phyloP scores from a whole-genome alignment of 805 yeast genomes.

The Pichia gijzeniarum region DNA sequence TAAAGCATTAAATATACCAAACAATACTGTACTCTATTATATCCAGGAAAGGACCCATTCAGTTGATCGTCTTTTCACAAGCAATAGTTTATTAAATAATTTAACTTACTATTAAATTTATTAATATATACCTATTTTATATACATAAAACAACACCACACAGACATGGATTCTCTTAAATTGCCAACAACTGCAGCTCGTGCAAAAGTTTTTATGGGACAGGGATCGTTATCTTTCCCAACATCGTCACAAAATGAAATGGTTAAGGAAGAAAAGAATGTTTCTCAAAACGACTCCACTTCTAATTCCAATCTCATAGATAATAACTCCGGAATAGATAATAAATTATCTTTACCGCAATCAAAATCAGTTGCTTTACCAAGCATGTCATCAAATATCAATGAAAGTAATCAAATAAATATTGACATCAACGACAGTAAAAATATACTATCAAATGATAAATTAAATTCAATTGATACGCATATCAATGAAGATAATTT shows the following conservation, averaged over 20 bases:
- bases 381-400: not conserved
- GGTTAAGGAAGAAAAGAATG: slow-evolving; percentile 18
- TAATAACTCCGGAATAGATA: not conserved
- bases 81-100: too few species aligned
- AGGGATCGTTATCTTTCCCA: slow-evolving; percentile 58
- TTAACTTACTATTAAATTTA: too few species aligned
- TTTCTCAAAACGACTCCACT: not conserved
- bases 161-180: slow-evolving; percentile 59
- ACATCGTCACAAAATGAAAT: slow-evolving; percentile 23
- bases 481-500: slow-evolving; percentile 43
- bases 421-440: not conserved
- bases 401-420: not conserved
- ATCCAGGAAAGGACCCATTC: slow-evolving; percentile 5
- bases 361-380: not conserved
- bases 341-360: not conserved
- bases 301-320: not conserved
- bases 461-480: slow-evolving; percentile 16
- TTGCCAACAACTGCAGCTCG: slow-evolving; percentile 73
- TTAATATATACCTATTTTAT: too few species aligned
- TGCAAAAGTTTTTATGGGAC: slow-evolving; percentile 66
- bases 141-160: not conserved
- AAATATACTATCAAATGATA: not conserved
- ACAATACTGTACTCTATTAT: not conserved
- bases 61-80: slow-evolving; percentile 7
- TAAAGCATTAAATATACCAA: too few species aligned